These are phyloP conservation scores for Lasiosphaeria hispida DNA, from an alignment of 495 filamentous ascomycete genomes.

Conservation along the genomic window DNA sequence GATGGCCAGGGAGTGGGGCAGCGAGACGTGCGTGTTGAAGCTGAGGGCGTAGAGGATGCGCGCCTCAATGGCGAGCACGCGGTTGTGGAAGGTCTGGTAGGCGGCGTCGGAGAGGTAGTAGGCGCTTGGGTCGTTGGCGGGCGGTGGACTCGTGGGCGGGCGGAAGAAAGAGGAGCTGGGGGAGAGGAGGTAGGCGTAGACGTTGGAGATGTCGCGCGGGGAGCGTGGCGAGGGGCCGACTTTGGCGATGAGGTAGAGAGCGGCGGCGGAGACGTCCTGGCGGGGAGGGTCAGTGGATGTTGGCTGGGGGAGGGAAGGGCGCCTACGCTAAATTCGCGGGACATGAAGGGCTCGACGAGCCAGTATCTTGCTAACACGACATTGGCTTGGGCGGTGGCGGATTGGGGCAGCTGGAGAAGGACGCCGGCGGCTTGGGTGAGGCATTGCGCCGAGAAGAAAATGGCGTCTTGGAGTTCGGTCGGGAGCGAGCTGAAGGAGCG, in stretches of 20 bases:
- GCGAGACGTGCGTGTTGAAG: constrained; percentile 78
- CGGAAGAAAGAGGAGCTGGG: constrained; percentile 58
- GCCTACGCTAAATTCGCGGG: constrained; percentile 48
- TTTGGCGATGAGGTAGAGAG: constrained; percentile 81
- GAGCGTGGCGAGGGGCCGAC: constrained; percentile 72
- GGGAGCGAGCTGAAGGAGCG: constrained; percentile 64
- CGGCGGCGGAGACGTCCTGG: constrained; percentile 78
- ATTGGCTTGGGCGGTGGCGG: constrained; percentile 82
- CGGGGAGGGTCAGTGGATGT: constrained; percentile 9
- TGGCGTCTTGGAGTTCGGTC: constrained; percentile 69
- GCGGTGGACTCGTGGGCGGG: constrained; percentile 36
- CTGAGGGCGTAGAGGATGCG: constrained; percentile 70
- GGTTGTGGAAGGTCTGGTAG: constrained; percentile 60
- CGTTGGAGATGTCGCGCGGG: constrained; percentile 75
- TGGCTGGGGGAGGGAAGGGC: background rate
- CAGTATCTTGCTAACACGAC: constrained; percentile 89
- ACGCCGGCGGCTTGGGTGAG: constrained; percentile 88
- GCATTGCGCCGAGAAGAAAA: constrained; percentile 65
- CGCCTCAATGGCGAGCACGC: constrained; percentile 68
- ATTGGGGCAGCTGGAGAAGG: constrained; percentile 81
- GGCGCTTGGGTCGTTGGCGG: constrained; percentile 47
- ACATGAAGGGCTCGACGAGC: constrained; percentile 52
- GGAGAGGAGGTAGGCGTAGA: constrained; percentile 79
- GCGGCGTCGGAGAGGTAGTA: constrained; percentile 73
- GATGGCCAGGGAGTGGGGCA: constrained; percentile 84